Base-by-base conservation (phyloP, 768 basidiomycete genomes). In the Tylopilus vinaceipallidus region DNA sequence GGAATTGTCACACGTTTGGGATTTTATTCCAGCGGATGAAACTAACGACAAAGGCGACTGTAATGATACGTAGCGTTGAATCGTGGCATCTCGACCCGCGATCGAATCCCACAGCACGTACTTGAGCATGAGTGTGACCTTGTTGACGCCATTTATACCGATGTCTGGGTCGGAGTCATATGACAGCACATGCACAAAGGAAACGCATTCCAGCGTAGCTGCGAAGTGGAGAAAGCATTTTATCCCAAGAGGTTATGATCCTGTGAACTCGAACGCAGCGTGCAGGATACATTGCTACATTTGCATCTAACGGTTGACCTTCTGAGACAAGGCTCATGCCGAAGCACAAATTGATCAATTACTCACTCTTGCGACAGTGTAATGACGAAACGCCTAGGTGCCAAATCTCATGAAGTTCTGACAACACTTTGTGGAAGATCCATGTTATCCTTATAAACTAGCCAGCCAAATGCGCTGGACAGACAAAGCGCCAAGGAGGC, bases 391-490 rank as follows among this genome's bases (percentile, higher is more conserved):
- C n/a, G n/a, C n/a, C n/a, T n/a, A n/a, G n/a, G n/a, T n/a, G n/a
- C n/a, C n/a, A n/a, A 12, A 26, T 43, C 3, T 36, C 45, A 37
- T 20, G 33, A 8, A 27, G 35, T 39, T 29, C 17, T 29, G 36
- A 9, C 24, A 4, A 39, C 27, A 38, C 27, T 43, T 23, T 17
- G 43, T n/a, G 38, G 24, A 20, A 32, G 16, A 9, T 42, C 43
- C 23, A 53, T 40, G 26, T 48, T 39, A 30, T 57, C 56, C 34
- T 59, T 27, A 36, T 54, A 27, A 9, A 44, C 38, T 22, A 66
- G 29, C 64, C 63, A 67, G 44, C 60, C 54, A 37, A 62, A 52
- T 7, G 54, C 54, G 41, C 60, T 47, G 17, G 63, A 65, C 19
- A 65, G 30, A 38, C 53, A 51, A 16, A 67, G 29, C 22, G 27